These are phyloP conservation scores for Xylariaceae sp. DNA, from an alignment of 2,329 filamentous ascomycete genomes.

Conservation along the genomic window DNA sequence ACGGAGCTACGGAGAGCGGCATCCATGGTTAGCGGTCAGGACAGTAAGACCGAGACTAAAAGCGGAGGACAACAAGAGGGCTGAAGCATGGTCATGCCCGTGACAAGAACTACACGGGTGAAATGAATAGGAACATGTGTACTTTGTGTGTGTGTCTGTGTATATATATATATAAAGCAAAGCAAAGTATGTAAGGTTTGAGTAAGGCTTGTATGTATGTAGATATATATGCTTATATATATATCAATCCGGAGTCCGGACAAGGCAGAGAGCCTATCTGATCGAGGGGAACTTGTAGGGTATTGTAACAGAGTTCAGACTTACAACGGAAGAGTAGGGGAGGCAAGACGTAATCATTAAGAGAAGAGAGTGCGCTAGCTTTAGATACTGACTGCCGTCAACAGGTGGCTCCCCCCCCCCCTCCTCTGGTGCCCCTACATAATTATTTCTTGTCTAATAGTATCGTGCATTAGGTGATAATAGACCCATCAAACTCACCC, in stretches of 20 bases:
- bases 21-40: constrained; percentile 18
- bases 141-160: not conserved
- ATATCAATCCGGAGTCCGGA: not conserved
- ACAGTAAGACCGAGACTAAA: not conserved
- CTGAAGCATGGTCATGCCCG: constrained; percentile 7
- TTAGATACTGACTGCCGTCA: not conserved
- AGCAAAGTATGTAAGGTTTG: too few relatives aligned
- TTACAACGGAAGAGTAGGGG: not conserved
- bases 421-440: not conserved
- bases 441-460: too few relatives aligned
- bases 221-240: not conserved
- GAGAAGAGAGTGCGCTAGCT: not conserved
- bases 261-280: not conserved
- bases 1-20: constrained; percentile 21
- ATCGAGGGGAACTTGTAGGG: not conserved
- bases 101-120: not conserved
- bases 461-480: too few relatives aligned
- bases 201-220: not conserved
- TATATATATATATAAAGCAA: not conserved
- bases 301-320: not conserved
- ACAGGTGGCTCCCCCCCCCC: not conserved
- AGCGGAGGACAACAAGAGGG: not conserved
- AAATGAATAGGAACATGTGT: too few relatives aligned
- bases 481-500: not conserved
- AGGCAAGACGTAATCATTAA: not conserved